Base-by-base conservation (phyloP, 2,329 filamentous ascomycete species). In the Xylaria hypoxylon region DNA sequence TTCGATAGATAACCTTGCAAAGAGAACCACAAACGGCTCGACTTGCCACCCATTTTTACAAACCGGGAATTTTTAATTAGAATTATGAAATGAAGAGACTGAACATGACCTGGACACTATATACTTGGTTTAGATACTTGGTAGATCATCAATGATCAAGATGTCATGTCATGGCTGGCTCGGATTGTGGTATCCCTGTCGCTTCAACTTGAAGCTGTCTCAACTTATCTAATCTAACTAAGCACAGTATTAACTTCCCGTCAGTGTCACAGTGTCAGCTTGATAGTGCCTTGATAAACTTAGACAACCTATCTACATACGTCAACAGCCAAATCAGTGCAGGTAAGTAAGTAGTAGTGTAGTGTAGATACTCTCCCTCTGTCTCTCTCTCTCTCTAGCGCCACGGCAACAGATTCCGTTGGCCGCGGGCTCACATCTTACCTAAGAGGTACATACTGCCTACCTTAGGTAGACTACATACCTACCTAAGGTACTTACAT, bases 51-150 rank as follows among this genome's bases (percentile, higher is more conserved):
- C 28, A 22, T 62, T 26, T 47, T 13, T 19, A 31, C 65, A 69
- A 69, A 68, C 62, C 68, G 65, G 68, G 59, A 65, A 22, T 31
- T 62, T 68, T 69, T 60, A 63, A 69, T 63, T 62, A 68, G 53
- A 22, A 47, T 26, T 40, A 17, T 2, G 26, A 50, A n/a, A 19
- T 51, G 31, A 51, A 63, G 26, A 50, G 31, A 57, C 45, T 31
- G 44, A 48, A 22, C 38, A n/a, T 3, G 35, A 38, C 10, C 13
- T 38, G 13, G 13, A 15, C 15, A 44, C 17, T 31, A 33, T 22
- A n/a, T 38, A 44, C 15, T 35, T 35, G 33, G 19, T 38, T 24
- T 22, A 5, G 24, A 38, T 15, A 38, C 35, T 13, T 11, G 35
- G 35, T 38, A 38, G 11, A 15, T 11, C 11, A n/a, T 53, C 28